Conservation (phyloP, 352 stramenopile species). For the Phytopythium helicoides region DNA sequence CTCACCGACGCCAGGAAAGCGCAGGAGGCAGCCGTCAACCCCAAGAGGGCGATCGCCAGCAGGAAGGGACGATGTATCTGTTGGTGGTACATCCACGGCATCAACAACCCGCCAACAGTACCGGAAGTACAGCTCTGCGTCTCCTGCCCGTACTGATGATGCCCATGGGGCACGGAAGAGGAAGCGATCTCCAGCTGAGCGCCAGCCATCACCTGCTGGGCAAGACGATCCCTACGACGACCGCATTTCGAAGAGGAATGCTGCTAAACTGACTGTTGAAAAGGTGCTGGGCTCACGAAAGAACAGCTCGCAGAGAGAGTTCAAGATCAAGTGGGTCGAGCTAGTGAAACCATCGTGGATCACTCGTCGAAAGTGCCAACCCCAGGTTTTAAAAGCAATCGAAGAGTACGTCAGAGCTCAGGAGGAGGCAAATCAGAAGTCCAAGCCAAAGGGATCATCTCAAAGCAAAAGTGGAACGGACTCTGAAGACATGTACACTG, state of each 20-base stretch:
- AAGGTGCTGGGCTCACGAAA: conserved; percentile 26
- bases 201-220: not conserved
- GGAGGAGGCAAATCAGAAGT: conserved; percentile 8
- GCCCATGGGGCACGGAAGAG: not conserved
- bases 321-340: conserved; percentile 31
- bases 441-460: conserved; percentile 3
- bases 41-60: not conserved
- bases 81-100: not conserved
- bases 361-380: conserved; percentile 20
- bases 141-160: not conserved
- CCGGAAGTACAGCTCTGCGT: not conserved
- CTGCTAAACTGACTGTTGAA: conserved; percentile 18
- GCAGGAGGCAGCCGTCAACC: not conserved
- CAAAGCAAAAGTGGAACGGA: not conserved
- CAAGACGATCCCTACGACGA: conserved; percentile 1
- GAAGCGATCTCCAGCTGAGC: conserved; percentile 5
- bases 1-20: too few species aligned
- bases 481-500: conserved; percentile 35
- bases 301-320: conserved; percentile 22
- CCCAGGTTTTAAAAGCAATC: conserved; percentile 30
- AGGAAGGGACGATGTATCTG: not conserved
- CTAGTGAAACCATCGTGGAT: conserved; percentile 29
- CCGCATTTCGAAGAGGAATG: conserved; percentile 20
- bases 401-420: conserved; percentile 19
- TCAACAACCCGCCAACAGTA: not conserved